A percentile compares a stretch with the other conserved stretches of the same genome.
phyloP scores from a whole-genome alignment of 495 filamentous ascomycete genomes.

The Hypoxylon perforatum region DNA sequence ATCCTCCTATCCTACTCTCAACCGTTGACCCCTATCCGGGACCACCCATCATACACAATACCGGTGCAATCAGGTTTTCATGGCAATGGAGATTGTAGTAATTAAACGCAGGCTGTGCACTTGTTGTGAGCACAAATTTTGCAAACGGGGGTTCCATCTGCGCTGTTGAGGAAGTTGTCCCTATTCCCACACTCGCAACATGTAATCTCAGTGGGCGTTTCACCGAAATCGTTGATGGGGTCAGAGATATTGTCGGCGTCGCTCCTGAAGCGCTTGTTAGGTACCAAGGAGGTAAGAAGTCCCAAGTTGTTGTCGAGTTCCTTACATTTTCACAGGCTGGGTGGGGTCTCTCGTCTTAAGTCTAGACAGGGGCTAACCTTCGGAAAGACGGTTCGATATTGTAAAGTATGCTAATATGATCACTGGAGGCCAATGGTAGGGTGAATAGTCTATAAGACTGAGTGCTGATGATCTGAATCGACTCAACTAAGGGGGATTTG shows the following conservation, averaged over 20 bases:
- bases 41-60: not conserved
- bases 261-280: constrained; percentile 19
- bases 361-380: not conserved
- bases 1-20: constrained; percentile 2
- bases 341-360: not conserved
- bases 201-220: not conserved
- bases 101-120: not conserved
- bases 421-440: not conserved
- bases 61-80: not conserved
- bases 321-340: constrained; percentile 27
- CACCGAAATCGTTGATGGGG: not conserved
- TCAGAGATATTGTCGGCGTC: not conserved
- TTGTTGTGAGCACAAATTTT: not conserved
- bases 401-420: not conserved
- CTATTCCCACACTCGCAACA: not conserved
- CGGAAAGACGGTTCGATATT: not conserved
- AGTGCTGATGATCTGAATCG: constrained; percentile 10
- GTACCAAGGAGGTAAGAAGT: not conserved
- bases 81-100: not conserved
- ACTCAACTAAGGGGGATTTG: constrained; percentile 12
- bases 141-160: not conserved
- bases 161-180: constrained; percentile 7
- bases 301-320: not conserved
- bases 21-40: not conserved
- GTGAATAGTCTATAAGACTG: constrained; percentile 3